Evolutionary conservation across 768 basidiomycete species (phyloP).

Genomic region (Lactifluus echinatus): DNA sequence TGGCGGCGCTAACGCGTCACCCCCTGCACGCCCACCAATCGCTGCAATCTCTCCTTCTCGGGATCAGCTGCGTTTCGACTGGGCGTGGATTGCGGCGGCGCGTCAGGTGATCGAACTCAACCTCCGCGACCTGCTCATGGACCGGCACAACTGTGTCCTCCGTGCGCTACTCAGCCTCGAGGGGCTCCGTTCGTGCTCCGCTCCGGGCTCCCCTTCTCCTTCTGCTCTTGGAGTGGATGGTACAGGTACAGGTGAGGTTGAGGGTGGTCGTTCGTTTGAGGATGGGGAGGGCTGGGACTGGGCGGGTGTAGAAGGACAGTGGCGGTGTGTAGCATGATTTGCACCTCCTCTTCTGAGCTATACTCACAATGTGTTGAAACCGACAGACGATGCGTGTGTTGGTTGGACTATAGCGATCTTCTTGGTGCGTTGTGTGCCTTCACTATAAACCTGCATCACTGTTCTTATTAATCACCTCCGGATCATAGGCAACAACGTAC

Average conservation of each 20-base stretch:
- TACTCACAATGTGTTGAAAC: neutral
- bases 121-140: slow-evolving; percentile 32
- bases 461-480: no score
- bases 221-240: neutral
- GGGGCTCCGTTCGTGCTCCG: slow-evolving; percentile 24
- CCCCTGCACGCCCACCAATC: neutral
- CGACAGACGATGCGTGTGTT: slow-evolving; percentile 45
- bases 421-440: slow-evolving; percentile 32
- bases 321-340: slow-evolving; percentile 34
- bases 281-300: slow-evolving; percentile 45
- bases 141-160: slow-evolving; percentile 21
- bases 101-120: slow-evolving; percentile 46
- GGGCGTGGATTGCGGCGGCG: slow-evolving; percentile 42
- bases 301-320: slow-evolving; percentile 46
- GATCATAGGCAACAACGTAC: slow-evolving; percentile 34
- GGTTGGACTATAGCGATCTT: slow-evolving; percentile 50
- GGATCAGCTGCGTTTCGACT: slow-evolving; percentile 35
- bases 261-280: neutral
- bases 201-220: slow-evolving; percentile 20
- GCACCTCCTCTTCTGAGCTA: neutral
- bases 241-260: neutral
- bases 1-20: no score
- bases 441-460: neutral
- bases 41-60: neutral
- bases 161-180: slow-evolving; percentile 25